Conservation (phyloP, 2,329 filamentous ascomycete species). For the Monascus ruber region DNA sequence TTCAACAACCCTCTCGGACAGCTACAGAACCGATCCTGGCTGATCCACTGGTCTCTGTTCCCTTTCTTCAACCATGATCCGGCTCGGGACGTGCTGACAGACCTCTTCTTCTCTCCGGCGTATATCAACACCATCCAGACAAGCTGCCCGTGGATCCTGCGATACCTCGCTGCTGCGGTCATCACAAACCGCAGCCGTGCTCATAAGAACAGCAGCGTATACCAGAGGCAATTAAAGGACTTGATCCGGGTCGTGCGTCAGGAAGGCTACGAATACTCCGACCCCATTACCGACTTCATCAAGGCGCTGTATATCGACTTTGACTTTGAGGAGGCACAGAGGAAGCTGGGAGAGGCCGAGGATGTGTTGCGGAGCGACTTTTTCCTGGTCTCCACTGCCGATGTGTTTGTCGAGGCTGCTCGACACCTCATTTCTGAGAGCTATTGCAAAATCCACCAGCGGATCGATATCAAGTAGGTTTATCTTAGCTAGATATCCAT, state of each 20-base stretch:
- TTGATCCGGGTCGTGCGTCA: constrained; percentile 90
- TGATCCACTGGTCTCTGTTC: constrained; percentile 97
- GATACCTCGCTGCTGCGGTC: constrained; percentile 86
- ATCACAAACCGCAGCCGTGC: constrained; percentile 80
- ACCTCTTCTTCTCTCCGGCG: constrained; percentile 90
- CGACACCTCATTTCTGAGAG: constrained; percentile 95
- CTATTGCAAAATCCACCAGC: constrained; percentile 99
- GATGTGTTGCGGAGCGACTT: constrained; percentile 88
- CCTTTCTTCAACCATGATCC: constrained; percentile 96
- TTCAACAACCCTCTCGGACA: constrained; percentile 95
- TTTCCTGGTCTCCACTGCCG: constrained; percentile 76
- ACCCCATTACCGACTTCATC: constrained; percentile 92
- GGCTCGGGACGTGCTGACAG: constrained; percentile 79
- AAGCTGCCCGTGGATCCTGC: constrained; percentile 87
- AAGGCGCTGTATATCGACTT: constrained; percentile 94
- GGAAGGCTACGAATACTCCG: constrained; percentile 93
- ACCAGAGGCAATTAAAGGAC: constrained; percentile 99
- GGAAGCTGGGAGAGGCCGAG: constrained; percentile 75
- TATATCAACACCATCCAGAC: constrained; percentile 99
- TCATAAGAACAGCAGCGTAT: constrained; percentile 64
- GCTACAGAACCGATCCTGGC: constrained; percentile 90
- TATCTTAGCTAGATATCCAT: neutral
- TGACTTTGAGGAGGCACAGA: constrained; percentile 92
- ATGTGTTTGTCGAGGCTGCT: constrained; percentile 85
- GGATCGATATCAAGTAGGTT: constrained; percentile 82